Evolutionary conservation across 306 rosid species (phyloP).

Genomic region (Cicer arietinum): DNA sequence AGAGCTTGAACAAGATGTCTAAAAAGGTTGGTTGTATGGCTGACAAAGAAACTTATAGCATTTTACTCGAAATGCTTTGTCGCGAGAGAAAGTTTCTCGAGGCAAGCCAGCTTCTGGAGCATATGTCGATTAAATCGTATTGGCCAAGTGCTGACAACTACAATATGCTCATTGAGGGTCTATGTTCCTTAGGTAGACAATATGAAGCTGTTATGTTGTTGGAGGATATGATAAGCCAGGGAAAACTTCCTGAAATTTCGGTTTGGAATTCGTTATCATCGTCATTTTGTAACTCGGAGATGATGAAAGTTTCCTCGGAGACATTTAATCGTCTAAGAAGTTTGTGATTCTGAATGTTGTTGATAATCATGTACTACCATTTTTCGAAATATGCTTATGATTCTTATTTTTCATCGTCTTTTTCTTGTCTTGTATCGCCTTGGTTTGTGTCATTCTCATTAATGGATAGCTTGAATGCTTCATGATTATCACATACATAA

Average conservation of each 20-base stretch:
- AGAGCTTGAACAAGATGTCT: conserved; percentile 58
- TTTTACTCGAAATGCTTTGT: conserved; percentile 56
- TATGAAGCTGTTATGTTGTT: conserved; percentile 65
- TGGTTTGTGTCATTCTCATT: too few relatives aligned
- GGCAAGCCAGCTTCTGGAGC: conserved; percentile 58
- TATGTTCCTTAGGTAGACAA: conserved; percentile 54
- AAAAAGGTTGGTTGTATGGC: conserved; percentile 42
- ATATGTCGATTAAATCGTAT: conserved; percentile 58
- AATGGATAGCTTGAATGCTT: too few relatives aligned
- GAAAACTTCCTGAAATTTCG: conserved; percentile 52
- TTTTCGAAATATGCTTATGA: not conserved
- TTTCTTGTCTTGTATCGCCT: too few relatives aligned
- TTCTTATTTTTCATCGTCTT: not conserved
- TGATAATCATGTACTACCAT: not conserved
- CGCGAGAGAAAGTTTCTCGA: conserved; percentile 49
- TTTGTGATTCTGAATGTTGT: conserved; percentile 42
- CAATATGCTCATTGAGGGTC: conserved; percentile 56
- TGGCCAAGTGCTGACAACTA: conserved; percentile 55
- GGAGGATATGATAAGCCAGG: conserved; percentile 67
- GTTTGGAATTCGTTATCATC: conserved; percentile 53
- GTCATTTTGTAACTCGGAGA: conserved; percentile 45
- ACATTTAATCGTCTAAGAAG: conserved; percentile 42
- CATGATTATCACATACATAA: not conserved
- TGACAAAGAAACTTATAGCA: conserved; percentile 49
- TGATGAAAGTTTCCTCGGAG: conserved; percentile 35